phyloP scores from a whole-genome alignment of 164 flowering plant species.

The Houttuynia cordata region DNA sequence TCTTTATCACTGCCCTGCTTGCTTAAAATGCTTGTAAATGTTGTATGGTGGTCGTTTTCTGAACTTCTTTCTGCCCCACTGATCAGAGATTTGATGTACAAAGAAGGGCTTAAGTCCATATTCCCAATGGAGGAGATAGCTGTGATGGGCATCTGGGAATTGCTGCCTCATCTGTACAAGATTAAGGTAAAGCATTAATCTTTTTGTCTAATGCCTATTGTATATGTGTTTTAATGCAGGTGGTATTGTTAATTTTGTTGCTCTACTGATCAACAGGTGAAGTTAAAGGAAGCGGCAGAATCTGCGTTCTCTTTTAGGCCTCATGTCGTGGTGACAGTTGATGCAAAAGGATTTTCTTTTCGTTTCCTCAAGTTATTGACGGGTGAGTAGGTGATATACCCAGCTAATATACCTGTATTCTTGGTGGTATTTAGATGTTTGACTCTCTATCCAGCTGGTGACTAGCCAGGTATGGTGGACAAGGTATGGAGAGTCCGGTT shows the following conservation, averaged over 20 bases:
- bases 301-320: slow-evolving; percentile 66
- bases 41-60: background rate
- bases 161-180: slow-evolving; percentile 67
- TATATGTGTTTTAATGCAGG: background rate
- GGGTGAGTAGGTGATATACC: slow-evolving; percentile 4
- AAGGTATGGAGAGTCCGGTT: slow-evolving; percentile 29
- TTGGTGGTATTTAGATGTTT: slow-evolving; percentile 19
- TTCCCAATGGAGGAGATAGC: slow-evolving; percentile 88
- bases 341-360: slow-evolving; percentile 89
- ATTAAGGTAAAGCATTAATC: slow-evolving; percentile 46
- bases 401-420: background rate
- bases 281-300: slow-evolving; percentile 50
- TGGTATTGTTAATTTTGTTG: background rate
- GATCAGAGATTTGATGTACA: slow-evolving; percentile 63
- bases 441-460: background rate
- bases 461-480: slow-evolving; percentile 48
- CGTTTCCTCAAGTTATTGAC: slow-evolving; percentile 58
- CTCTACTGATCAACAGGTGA: slow-evolving; percentile 40
- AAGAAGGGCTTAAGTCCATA: slow-evolving; percentile 57
- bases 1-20: background rate
- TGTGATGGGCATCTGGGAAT: slow-evolving; percentile 96
- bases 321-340: slow-evolving; percentile 84
- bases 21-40: background rate
- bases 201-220: background rate
- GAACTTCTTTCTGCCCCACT: background rate